phyloP scores from a whole-genome alignment of 805 yeast genomes.

The Wickerhamiella azymoides region DNA sequence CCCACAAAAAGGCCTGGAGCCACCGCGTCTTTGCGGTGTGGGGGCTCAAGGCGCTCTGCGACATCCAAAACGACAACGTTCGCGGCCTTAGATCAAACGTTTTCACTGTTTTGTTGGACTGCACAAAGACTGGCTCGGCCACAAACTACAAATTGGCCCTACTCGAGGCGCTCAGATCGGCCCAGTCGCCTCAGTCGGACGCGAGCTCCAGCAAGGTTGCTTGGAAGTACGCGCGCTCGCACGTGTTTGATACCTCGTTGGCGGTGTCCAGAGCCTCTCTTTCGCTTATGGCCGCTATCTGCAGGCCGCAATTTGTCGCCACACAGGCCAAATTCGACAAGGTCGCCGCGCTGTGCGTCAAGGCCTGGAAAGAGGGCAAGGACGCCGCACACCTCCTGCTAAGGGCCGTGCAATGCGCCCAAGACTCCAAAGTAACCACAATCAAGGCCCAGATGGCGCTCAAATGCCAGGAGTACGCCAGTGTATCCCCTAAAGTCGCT shows the following conservation, averaged over 20 bases:
- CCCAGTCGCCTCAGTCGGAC: conserved; percentile 19
- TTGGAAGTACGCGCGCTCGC: conserved; percentile 22
- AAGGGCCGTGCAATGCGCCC: neutral
- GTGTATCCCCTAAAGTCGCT: neutral
- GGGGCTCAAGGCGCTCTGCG: conserved; percentile 3
- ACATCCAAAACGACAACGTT: conserved; percentile 9
- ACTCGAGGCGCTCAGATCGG: conserved; percentile 11
- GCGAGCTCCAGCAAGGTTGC: conserved; percentile 22
- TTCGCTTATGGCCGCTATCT: conserved; percentile 19
- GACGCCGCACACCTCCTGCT: neutral
- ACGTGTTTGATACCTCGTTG: conserved; percentile 20
- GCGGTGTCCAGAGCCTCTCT: conserved; percentile 23
- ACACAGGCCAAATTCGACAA: conserved; percentile 21
- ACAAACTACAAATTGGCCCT: conserved; percentile 14
- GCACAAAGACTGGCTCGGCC: conserved; percentile 11
- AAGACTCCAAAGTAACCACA: neutral
- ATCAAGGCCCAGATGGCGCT: neutral
- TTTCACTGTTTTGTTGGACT: conserved; percentile 14
- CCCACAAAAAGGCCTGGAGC: conserved; percentile 2
- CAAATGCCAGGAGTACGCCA: conserved; percentile 1
- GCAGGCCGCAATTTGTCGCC: conserved; percentile 16
- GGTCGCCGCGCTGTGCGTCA: conserved; percentile 15
- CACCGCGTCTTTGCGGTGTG: conserved; percentile 5
- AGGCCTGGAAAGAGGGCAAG: conserved; percentile 11
- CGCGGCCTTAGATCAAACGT: conserved; percentile 16